Conservation (phyloP, 495 filamentous ascomycete genomes). For the Annulohypoxylon maeteangense region DNA sequence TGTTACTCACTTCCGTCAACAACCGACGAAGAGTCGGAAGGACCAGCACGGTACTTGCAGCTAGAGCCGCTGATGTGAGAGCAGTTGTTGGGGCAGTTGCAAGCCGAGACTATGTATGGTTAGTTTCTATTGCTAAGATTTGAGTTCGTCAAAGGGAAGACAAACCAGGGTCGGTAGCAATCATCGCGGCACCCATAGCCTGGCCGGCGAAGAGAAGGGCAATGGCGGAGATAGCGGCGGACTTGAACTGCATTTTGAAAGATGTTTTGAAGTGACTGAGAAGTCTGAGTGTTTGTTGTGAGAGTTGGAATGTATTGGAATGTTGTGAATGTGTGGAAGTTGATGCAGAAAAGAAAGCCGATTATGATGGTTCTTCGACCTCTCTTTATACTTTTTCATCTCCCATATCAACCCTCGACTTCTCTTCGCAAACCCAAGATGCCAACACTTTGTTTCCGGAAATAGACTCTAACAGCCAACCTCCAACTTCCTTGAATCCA, state of each 20-base stretch:
- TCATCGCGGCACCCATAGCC: not conserved
- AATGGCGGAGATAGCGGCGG: not conserved
- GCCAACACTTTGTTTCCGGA: not conserved
- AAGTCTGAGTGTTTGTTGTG: constrained; percentile 3
- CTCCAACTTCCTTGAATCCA: not conserved
- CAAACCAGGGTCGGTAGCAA: constrained; percentile 6
- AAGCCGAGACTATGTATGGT: not conserved
- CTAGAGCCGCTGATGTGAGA: not conserved
- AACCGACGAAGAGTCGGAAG: not conserved
- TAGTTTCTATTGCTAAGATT: not conserved
- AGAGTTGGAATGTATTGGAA: not conserved
- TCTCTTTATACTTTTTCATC: constrained; percentile 5
- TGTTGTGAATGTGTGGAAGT: not conserved
- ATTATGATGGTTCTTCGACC: not conserved
- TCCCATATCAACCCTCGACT: not conserved
- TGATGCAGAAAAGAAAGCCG: constrained; percentile 9
- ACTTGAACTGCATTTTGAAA: constrained; percentile 8
- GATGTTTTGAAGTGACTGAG: constrained; percentile 6
- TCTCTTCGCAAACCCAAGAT: not conserved
- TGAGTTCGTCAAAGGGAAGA: not conserved
- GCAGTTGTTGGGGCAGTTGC: constrained; percentile 16
- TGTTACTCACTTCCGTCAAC: not conserved
- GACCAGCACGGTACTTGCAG: constrained; percentile 6
- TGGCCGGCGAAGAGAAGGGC: constrained; percentile 13
- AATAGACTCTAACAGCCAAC: not conserved